Conservation (phyloP, 352 stramenopile species). For the Phytophthora cajani region DNA sequence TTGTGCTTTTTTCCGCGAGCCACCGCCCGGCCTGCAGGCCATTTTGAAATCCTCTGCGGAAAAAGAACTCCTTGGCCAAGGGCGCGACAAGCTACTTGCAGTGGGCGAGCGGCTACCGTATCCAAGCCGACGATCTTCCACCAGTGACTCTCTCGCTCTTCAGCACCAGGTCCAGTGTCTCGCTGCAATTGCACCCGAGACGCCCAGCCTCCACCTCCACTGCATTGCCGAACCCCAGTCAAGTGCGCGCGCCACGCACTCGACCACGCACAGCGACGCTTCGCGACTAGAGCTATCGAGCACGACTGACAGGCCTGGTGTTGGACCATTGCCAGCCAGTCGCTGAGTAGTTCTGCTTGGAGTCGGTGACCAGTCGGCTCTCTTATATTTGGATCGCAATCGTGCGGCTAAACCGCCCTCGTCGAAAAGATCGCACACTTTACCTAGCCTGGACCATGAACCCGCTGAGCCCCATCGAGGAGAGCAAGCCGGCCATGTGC, state of each 20-base stretch:
- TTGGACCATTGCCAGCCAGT: constrained; percentile 26
- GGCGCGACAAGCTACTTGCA: constrained; percentile 38
- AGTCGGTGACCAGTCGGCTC: constrained; percentile 16
- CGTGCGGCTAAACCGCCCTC: neutral
- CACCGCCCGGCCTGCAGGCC: neutral
- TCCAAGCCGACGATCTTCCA: constrained; percentile 19
- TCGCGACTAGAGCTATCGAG: constrained; percentile 21
- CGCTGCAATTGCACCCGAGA: constrained; percentile 19
- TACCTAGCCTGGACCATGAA: constrained; percentile 26
- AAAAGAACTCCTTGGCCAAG: constrained; percentile 23
- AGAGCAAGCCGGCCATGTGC: constrained; percentile 64
- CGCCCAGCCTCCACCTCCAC: neutral
- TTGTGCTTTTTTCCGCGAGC: constrained; percentile 39
- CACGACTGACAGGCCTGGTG: constrained; percentile 22
- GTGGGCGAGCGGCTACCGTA: constrained; percentile 34
- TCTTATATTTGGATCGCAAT: constrained; percentile 16
- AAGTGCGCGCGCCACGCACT: constrained; percentile 14
- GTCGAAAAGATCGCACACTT: constrained; percentile 28
- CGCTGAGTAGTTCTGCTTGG: constrained; percentile 5
- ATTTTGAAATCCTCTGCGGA: constrained; percentile 51
- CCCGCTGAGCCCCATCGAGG: constrained; percentile 41
- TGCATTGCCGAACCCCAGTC: constrained; percentile 15
- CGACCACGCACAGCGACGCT: constrained; percentile 12
- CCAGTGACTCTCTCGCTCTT: neutral
- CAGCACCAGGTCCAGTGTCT: constrained; percentile 7